Evolutionary conservation across 2,329 filamentous ascomycete genomes (phyloP).

Genomic region (Pseudopyricularia javanii): DNA sequence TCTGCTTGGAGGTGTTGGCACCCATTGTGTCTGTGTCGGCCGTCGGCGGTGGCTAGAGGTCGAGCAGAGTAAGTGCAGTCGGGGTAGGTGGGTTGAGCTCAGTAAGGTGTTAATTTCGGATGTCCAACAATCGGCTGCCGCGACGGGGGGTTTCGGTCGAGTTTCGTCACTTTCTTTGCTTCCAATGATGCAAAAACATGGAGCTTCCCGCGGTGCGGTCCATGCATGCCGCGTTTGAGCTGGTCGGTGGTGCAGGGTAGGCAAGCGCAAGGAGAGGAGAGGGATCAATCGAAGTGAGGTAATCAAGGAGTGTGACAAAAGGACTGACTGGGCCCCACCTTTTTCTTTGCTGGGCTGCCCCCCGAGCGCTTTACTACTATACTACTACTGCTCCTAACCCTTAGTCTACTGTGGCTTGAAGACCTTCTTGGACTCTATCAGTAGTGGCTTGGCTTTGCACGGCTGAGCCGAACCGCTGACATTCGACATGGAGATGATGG

Average conservation of each 20-base stretch:
- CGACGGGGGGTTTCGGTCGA: neutral
- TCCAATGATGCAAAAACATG: neutral
- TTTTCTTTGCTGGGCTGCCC: too few relatives aligned
- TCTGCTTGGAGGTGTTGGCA: conserved; percentile 42
- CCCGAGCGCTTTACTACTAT: too few relatives aligned
- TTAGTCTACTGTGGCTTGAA: too few relatives aligned
- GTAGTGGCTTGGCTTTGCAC: neutral
- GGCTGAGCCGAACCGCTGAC: neutral
- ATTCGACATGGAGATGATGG: neutral
- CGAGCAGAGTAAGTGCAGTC: neutral
- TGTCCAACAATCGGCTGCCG: neutral
- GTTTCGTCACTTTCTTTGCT: neutral
- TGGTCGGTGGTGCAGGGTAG: neutral
- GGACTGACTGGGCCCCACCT: too few relatives aligned
- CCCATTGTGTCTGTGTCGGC: conserved; percentile 28
- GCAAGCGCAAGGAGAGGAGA: neutral
- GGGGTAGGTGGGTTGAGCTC: neutral
- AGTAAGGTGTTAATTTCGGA: neutral
- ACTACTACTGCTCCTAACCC: too few relatives aligned
- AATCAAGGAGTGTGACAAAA: too few relatives aligned
- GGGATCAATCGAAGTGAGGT: too few relatives aligned
- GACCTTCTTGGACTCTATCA: too few relatives aligned
- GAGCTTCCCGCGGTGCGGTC: neutral
- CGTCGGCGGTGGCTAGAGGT: neutral
- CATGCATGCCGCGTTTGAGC: neutral